Conservation (phyloP, 1,284 basidiomycete species). For the Pholiota adiposa region DNA sequence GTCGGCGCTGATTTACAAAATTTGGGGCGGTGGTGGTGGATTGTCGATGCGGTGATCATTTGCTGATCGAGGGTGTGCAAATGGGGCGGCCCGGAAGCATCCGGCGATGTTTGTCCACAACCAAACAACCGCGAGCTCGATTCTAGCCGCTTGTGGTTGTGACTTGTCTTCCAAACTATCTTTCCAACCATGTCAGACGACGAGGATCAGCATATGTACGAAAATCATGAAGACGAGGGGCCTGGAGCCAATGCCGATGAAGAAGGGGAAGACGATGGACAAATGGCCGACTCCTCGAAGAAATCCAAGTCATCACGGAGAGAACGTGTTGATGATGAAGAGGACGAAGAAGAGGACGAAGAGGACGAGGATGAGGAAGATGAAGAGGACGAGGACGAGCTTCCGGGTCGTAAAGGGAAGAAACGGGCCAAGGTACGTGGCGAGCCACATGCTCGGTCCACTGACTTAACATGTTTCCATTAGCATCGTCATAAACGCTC, state of each 20-base stretch:
- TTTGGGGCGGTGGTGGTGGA: neutral
- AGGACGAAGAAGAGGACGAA: slow-evolving; percentile 39
- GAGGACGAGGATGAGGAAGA: slow-evolving; percentile 51
- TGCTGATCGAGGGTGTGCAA: neutral
- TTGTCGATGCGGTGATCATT: too few species aligned
- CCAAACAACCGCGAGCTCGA: neutral
- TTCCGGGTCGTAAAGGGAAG: slow-evolving; percentile 48
- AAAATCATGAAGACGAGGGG: slow-evolving; percentile 41
- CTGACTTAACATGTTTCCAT: slow-evolving; percentile 1
- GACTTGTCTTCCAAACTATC: slow-evolving; percentile 19
- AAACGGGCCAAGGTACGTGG: slow-evolving; percentile 58
- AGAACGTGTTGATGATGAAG: slow-evolving; percentile 24
- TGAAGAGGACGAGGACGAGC: slow-evolving; percentile 62
- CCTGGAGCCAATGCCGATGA: slow-evolving; percentile 28
- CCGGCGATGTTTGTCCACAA: slow-evolving; percentile 6
- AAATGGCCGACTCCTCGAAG: slow-evolving; percentile 34
- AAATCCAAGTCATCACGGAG: slow-evolving; percentile 33
- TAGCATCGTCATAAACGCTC: slow-evolving; percentile 69
- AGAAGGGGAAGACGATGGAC: slow-evolving; percentile 40
- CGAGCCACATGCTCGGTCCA: neutral
- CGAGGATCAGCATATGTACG: slow-evolving; percentile 49
- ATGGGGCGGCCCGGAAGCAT: slow-evolving; percentile 1
- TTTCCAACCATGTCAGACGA: slow-evolving; percentile 53
- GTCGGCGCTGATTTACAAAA: neutral
- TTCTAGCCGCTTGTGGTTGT: neutral